phyloP scores from a whole-genome alignment of 768 basidiomycete genomes.

The Coprinellus micaceus region DNA sequence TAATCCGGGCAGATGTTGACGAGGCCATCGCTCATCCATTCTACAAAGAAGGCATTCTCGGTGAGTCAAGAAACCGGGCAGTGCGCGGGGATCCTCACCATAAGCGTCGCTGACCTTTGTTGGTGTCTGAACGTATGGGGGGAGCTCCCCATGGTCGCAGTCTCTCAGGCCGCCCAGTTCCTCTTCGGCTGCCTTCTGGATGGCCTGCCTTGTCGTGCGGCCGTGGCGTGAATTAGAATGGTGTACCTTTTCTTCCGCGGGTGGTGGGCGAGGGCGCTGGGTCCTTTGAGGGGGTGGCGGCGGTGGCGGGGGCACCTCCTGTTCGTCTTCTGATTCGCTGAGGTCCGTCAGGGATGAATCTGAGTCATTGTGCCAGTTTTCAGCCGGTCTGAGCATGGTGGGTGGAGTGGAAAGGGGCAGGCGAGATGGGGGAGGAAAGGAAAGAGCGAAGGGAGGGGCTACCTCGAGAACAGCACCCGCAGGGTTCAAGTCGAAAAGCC shows the following conservation, averaged over 20 bases:
- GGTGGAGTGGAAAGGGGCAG: not conserved
- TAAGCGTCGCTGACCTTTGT: constrained; percentile 3
- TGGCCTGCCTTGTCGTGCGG: not conserved
- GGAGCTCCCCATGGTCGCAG: not conserved
- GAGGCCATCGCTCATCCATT: not conserved
- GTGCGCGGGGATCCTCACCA: not conserved
- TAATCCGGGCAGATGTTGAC: constrained; percentile 1
- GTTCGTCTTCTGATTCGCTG: not conserved
- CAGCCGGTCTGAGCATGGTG: constrained; percentile 4
- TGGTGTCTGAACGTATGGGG: not conserved
- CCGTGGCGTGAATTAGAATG: constrained; percentile 5
- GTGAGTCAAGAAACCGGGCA: not conserved
- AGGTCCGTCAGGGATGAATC: not conserved
- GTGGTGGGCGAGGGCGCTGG: not conserved
- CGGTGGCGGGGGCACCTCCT: constrained; percentile 2
- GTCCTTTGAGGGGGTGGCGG: not conserved
- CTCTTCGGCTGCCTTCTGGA: not conserved
- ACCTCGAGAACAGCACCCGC: too few relatives aligned
- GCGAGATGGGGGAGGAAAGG: not conserved
- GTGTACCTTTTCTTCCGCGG: constrained; percentile 1
- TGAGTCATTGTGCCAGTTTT: not conserved
- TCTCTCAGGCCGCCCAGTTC: not conserved
- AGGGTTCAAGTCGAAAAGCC: not conserved
- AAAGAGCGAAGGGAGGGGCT: not conserved
- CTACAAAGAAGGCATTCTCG: not conserved